Evolutionary conservation across 805 yeast species (phyloP), one percentile per base, ranked within the genome.

Genomic region (Alloascoidea africana): DNA sequence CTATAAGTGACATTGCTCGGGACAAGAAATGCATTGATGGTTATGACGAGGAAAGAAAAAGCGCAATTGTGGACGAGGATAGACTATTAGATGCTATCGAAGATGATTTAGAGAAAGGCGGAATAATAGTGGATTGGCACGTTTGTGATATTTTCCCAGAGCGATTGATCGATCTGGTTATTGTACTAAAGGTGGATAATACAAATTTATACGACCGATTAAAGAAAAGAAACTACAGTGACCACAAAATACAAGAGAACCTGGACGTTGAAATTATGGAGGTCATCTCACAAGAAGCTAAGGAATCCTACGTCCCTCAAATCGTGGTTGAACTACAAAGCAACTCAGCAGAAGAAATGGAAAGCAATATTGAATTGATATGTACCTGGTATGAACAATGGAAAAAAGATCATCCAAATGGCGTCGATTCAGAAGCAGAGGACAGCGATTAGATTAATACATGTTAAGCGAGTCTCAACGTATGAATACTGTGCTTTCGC

Each of bases 251-350:
- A 44, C 79, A 77, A 40, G 99, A 91, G 50, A 91, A 91, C 53
- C 60, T 91, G 34, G 98, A 91, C 55, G 93, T 94, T 42, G 99
- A 91, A 58, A 91, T 91, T 45, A 91, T 91, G 97, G 89, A 87
- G 46, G 83, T 89, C 11, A 71, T 91, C 13, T 58, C 76, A 35
- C 80, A 78, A 45, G 98, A 91, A 46, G 98, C 97, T 0, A 63
- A 70, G 41, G 96, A 85, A 23, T 68, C 78, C 32, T 91, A 85
- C 51, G 80, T 68, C 19, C 75, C 76, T 34, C 83, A 80, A 44
- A 75, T 86, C 18, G 89, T 91, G 18, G 82, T 91, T 33, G 91
- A 81, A 48, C 66, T 91, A 43, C 62, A 59, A 35, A 81, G 94
- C 41, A 76, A 89, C 53, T 56, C 63, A 15, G 74, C 72, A 13